Conservation (phyloP, 2,329 filamentous ascomycete species). For the Coniochaeta prunicola region DNA sequence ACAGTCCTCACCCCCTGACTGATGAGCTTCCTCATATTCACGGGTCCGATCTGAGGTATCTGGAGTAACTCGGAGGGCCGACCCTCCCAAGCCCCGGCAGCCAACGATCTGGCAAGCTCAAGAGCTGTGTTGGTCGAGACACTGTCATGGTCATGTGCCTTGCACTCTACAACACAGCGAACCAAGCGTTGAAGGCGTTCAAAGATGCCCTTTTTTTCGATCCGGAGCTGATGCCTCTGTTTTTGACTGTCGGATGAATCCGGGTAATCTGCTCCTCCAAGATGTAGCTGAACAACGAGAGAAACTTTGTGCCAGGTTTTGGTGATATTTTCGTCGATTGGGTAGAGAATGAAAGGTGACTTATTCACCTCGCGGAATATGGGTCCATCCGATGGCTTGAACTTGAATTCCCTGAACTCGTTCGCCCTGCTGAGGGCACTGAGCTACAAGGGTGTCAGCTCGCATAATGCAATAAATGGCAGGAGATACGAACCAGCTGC, state of each 20-base stretch:
- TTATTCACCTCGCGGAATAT: slow-evolving; percentile 68
- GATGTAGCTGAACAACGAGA: slow-evolving; percentile 67
- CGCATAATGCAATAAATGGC: neutral
- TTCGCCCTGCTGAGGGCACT: slow-evolving; percentile 57
- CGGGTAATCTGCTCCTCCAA: slow-evolving; percentile 59
- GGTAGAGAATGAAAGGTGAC: slow-evolving; percentile 59
- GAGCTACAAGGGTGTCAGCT: slow-evolving; percentile 39
- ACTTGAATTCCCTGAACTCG: slow-evolving; percentile 67
- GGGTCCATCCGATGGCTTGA: slow-evolving; percentile 62
- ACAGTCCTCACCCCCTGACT: slow-evolving; percentile 65
- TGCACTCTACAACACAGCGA: slow-evolving; percentile 71
- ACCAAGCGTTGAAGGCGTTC: slow-evolving; percentile 62
- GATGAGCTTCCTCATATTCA: slow-evolving; percentile 66
- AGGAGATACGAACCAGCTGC: slow-evolving; percentile 52
- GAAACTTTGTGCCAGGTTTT: slow-evolving; percentile 67
- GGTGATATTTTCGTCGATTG: slow-evolving; percentile 60
- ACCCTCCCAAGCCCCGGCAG: slow-evolving; percentile 74
- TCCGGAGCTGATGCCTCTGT: slow-evolving; percentile 46
- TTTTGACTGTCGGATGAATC: slow-evolving; percentile 40
- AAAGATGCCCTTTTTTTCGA: slow-evolving; percentile 58
- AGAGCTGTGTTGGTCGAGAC: slow-evolving; percentile 61
- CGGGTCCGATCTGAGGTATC: slow-evolving; percentile 69
- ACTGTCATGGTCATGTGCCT: slow-evolving; percentile 52
- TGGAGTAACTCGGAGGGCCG: slow-evolving; percentile 76
- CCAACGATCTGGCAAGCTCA: slow-evolving; percentile 69